Evolutionary conservation across 169 alveolate species (phyloP), one percentile per base, ranked within the genome.

Genomic region (Condylostoma magnum): DNA sequence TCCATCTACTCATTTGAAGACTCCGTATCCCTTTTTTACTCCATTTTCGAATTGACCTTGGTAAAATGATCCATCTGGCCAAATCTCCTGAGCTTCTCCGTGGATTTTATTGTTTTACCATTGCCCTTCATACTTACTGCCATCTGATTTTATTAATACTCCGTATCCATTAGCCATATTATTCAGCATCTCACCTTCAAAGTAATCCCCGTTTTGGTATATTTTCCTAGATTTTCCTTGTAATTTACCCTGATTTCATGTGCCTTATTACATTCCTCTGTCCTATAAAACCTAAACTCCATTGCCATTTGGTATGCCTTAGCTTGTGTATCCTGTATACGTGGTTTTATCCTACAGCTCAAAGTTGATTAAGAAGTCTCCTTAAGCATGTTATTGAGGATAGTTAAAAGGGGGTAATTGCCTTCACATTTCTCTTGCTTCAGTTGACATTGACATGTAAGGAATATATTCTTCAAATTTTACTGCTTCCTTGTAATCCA

Each of bases 251-350:
- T 83, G 71, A 33, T 79, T 83, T 93, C 95, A 90, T 63, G 83
- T 78, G 31, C 95, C 95, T 54, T 90, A 93, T 58, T 89, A 89
- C 65, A 73, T 79, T 8, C 91, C 80, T n/a, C 95, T 93, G 66
- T 89, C 95, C 28, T 76, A 83, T 93, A 93, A 89, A 27, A 75
- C 72, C 69, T 85, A 82, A 8, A 76, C 43, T 6, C 95, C 95
- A 55, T 72, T 79, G 8, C 95, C 95, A 33, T 77, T n/a, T n/a
- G n/a, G n/a, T n/a, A n/a, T n/a, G n/a, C n/a, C n/a, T n/a, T n/a
- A n/a, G n/a, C n/a, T n/a, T n/a, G n/a, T n/a, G n/a, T n/a, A n/a
- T n/a, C n/a, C n/a, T n/a, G n/a, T n/a, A n/a, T n/a, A n/a, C n/a
- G n/a, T n/a, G n/a, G n/a, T n/a, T n/a, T n/a, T n/a, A n/a, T n/a